Conservation (phyloP, 768 basidiomycete species). For the Agaricus bisporus region DNA sequence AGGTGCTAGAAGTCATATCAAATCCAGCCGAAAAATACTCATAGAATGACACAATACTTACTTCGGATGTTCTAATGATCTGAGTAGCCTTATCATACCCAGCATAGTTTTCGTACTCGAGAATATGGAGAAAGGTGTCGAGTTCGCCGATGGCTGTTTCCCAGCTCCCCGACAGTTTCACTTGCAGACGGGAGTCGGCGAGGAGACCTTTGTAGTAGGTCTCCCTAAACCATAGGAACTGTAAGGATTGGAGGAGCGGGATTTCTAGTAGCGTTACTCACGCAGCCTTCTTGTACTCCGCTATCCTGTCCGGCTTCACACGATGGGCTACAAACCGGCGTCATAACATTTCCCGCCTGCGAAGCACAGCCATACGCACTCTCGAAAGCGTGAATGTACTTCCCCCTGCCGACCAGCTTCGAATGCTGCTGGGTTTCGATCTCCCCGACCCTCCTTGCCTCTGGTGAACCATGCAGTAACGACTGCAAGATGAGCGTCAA, state of each 20-base stretch:
- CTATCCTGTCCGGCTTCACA: conserved; percentile 74
- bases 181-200: conserved; percentile 62
- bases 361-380: conserved; percentile 38
- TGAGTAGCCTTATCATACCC: conserved; percentile 77
- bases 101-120: conserved; percentile 92
- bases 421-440: conserved; percentile 78
- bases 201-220: conserved; percentile 79
- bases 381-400: conserved; percentile 90
- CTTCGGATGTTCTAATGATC: conserved; percentile 61
- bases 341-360: background rate
- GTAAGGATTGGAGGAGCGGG: background rate
- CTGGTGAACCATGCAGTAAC: conserved; percentile 88
- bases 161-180: conserved; percentile 93
- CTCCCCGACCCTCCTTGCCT: conserved; percentile 81
- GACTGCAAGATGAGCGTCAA: conserved; percentile 44
- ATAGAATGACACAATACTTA: conserved; percentile 24
- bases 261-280: conserved; percentile 29
- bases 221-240: conserved; percentile 42
- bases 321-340: conserved; percentile 57
- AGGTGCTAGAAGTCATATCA: conserved; percentile 40
- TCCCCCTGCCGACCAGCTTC: conserved; percentile 83
- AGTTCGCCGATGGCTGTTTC: conserved; percentile 87
- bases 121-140: conserved; percentile 74
- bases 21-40: background rate
- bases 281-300: conserved; percentile 88